Evolutionary conservation across 129 eudicot genomes (phyloP), one percentile per base, ranked within the genome.

Genomic region (Pseudognaphalium luteoalbum): DNA sequence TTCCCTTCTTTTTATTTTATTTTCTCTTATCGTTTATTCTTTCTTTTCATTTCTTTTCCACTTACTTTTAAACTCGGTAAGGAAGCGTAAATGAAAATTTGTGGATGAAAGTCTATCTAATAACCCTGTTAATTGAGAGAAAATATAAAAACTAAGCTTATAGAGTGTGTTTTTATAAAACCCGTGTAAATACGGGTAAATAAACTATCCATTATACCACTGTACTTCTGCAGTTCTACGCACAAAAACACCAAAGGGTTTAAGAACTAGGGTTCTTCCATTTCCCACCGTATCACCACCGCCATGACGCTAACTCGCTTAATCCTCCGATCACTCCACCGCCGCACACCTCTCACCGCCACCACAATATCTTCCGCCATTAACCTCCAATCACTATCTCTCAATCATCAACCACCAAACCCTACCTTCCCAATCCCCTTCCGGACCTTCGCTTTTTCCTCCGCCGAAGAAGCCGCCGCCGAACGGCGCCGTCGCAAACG

Each of bases 401-500:
- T 11, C 66, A 75, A 17, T 5, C 15, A 82, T 4, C 85, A 63
- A 79, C 65, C 71, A 51, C 22, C 82, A 71, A 60, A 68, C 85
- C 86, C 87, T 66, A 61, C 20, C 64, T 77, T 70, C 63, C 77
- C 73, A 17, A 65, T 71, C 57, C 78, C 83, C 16, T 25, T 21
- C 25, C 85, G 95, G 30, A 60, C 91, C 34, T 78, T 80, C 72
- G 87, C 93, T 34, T 91, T 85, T 84, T 87, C 97, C 63, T 94
- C 98, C 14, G 89, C 91, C 19, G 98, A 91, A 63, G 97, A 94
- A 77, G 97, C 97, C 66, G 98, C 97, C 3, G 98, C 97, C 4
- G 96, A 93, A 60, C 96, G 97, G 59, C 93, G 98, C 66, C 97
- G 93, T 20, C 87, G 90, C 65, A 88, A 93, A 82, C 91, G 98